Conservation (phyloP, 495 filamentous ascomycete genomes). For the Neurospora sp. region DNA sequence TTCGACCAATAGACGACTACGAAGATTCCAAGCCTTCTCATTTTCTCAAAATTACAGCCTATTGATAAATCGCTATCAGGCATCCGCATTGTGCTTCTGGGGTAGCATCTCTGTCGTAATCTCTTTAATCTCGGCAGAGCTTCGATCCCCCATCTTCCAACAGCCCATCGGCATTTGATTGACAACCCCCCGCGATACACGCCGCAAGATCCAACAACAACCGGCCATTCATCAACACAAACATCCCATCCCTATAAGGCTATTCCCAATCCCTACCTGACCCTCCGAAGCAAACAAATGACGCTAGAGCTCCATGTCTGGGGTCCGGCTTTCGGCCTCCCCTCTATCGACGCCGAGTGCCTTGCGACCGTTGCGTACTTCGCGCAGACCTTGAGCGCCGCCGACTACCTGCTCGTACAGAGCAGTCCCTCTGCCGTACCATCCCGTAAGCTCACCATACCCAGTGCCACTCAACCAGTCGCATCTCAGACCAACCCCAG, state of each 20-base stretch:
- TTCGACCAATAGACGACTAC: neutral
- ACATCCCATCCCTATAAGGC: neutral
- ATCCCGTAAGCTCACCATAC: constrained; percentile 46
- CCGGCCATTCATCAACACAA: neutral
- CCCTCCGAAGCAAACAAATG: constrained; percentile 2
- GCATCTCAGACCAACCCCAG: neutral
- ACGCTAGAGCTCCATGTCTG: constrained; percentile 77
- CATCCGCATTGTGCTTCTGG: neutral
- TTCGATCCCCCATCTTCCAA: neutral
- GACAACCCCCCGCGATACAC: neutral
- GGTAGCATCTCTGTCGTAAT: neutral
- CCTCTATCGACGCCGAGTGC: constrained; percentile 86
- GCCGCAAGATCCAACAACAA: neutral
- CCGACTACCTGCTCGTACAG: constrained; percentile 65
- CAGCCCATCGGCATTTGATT: neutral
- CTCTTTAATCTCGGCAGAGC: neutral
- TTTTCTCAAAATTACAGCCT: neutral
- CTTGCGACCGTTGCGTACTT: constrained; percentile 67
- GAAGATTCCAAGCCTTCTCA: neutral
- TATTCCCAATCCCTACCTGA: neutral
- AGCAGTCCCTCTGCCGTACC: constrained; percentile 65
- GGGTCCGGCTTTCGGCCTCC: constrained; percentile 78
- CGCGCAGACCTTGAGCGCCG: constrained; percentile 42
- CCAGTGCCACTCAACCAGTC: neutral
- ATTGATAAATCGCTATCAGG: neutral